Conservation (phyloP, 805 yeast species). For the Diddensiella caesifluorescens region DNA sequence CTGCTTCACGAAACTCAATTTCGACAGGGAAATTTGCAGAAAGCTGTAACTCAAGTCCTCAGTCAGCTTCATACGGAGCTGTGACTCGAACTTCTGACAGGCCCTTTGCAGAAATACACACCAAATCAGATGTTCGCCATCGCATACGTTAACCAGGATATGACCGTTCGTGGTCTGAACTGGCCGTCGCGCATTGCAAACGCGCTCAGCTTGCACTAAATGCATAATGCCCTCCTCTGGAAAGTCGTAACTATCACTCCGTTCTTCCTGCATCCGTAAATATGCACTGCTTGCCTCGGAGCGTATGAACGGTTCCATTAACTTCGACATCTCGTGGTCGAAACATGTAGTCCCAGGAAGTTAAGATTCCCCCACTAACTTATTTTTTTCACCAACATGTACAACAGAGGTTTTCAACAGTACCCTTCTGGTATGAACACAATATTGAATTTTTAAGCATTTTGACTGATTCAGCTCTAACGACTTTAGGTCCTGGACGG, state of each 20-base stretch:
- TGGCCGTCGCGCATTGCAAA: neutral
- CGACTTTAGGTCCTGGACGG: too few relatives aligned
- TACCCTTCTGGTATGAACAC: neutral
- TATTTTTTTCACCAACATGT: too few relatives aligned
- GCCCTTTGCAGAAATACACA: conserved; percentile 3
- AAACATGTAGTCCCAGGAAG: too few relatives aligned
- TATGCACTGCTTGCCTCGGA: neutral
- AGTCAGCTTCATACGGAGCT: neutral
- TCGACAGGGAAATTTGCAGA: neutral
- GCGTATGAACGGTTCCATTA: conserved; percentile 4
- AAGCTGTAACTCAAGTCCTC: neutral
- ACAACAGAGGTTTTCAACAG: conserved; percentile 2
- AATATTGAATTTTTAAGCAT: too few relatives aligned
- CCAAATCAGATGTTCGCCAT: conserved; percentile 4
- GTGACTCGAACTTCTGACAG: neutral
- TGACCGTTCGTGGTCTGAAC: conserved; percentile 6
- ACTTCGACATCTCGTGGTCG: conserved; percentile 6
- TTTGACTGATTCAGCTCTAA: too few relatives aligned
- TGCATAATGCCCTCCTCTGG: neutral
- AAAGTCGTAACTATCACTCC: neutral
- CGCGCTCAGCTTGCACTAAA: conserved; percentile 1
- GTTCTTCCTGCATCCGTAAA: conserved; percentile 1
- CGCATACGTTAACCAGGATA: conserved; percentile 7
- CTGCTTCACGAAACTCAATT: neutral
- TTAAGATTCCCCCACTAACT: too few relatives aligned